phyloP scores from a whole-genome alignment of 345 rosid genomes.

The Hibiscus syriacus region DNA sequence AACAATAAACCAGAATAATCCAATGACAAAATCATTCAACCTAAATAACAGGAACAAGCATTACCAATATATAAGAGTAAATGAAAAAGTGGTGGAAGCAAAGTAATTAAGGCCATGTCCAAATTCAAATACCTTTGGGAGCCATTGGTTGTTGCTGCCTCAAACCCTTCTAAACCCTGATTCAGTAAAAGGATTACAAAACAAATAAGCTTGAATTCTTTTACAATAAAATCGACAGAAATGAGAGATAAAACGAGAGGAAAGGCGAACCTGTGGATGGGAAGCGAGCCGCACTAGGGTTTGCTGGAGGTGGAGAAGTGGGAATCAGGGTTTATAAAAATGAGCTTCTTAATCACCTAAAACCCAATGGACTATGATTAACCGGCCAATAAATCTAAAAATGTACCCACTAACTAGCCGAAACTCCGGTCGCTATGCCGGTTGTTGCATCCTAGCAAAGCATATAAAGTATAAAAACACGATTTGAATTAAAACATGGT shows the following conservation, averaged over 20 bases:
- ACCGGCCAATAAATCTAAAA: neutral
- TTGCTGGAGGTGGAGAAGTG: neutral
- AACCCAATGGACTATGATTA: neutral
- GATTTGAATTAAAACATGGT: too few species aligned
- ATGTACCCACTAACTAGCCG: neutral
- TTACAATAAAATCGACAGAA: neutral
- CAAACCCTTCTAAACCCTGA: conserved; percentile 3
- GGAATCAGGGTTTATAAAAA: conserved; percentile 24
- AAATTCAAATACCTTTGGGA: conserved; percentile 11
- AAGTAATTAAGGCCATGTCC: neutral
- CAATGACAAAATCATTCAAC: neutral
- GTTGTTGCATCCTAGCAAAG: too few species aligned
- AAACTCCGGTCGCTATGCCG: too few species aligned
- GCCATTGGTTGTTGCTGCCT: conserved; percentile 7
- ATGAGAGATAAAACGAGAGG: too few species aligned
- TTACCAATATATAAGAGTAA: neutral
- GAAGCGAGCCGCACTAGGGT: conserved; percentile 24
- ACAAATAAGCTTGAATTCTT: neutral
- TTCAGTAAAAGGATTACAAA: neutral
- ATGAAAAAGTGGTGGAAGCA: neutral
- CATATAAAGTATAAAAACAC: too few species aligned
- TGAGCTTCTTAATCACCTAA: conserved; percentile 11
- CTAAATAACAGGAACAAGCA: neutral
- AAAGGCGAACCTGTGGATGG: conserved; percentile 17
- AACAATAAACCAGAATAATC: neutral